These are phyloP conservation scores for Phytophthora pluvialis DNA, from an alignment of 352 stramenopile genomes.

Conservation along the genomic window DNA sequence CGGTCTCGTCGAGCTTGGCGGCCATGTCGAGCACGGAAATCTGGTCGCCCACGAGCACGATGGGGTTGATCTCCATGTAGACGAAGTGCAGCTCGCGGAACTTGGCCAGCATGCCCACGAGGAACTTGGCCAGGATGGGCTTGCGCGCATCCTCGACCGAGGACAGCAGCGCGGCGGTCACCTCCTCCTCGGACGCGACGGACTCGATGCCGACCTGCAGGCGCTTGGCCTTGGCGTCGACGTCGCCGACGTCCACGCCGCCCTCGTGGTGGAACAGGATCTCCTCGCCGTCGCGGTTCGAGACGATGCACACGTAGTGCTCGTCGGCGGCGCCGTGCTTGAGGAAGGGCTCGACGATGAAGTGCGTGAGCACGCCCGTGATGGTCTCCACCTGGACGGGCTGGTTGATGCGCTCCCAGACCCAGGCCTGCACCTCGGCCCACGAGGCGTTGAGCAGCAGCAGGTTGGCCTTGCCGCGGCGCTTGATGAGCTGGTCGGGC, in stretches of 20 bases:
- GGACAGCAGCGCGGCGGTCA: slow-evolving; percentile 74
- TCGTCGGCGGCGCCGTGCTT: slow-evolving; percentile 93
- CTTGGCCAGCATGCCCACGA: slow-evolving; percentile 90
- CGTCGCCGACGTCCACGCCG: slow-evolving; percentile 95
- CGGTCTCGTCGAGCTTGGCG: slow-evolving; percentile 97
- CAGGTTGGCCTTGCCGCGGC: slow-evolving; percentile 95
- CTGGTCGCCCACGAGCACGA: slow-evolving; percentile 92
- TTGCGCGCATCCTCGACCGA: slow-evolving; percentile 85
- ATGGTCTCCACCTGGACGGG: slow-evolving; percentile 93
- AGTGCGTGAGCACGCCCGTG: slow-evolving; percentile 93
- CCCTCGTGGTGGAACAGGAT: slow-evolving; percentile 97
- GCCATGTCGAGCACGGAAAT: slow-evolving; percentile 96
- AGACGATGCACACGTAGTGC: slow-evolving; percentile 98
- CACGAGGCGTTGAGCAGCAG: slow-evolving; percentile 95
- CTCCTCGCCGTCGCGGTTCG: slow-evolving; percentile 94
- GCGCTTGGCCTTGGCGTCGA: slow-evolving; percentile 94
- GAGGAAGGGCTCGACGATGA: slow-evolving; percentile 98
- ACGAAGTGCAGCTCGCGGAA: slow-evolving; percentile 97
- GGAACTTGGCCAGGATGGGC: slow-evolving; percentile 88
- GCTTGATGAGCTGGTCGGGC: slow-evolving; percentile 98
- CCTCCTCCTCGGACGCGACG: slow-evolving; percentile 69
- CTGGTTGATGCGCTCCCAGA: slow-evolving; percentile 94
- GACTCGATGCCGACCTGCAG: slow-evolving; percentile 88
- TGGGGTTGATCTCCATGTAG: slow-evolving; percentile 98
- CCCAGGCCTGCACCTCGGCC: slow-evolving; percentile 93